Evolutionary conservation across 352 stramenopile species (phyloP).

Genomic region (Globisporangium megalacanthum): DNA sequence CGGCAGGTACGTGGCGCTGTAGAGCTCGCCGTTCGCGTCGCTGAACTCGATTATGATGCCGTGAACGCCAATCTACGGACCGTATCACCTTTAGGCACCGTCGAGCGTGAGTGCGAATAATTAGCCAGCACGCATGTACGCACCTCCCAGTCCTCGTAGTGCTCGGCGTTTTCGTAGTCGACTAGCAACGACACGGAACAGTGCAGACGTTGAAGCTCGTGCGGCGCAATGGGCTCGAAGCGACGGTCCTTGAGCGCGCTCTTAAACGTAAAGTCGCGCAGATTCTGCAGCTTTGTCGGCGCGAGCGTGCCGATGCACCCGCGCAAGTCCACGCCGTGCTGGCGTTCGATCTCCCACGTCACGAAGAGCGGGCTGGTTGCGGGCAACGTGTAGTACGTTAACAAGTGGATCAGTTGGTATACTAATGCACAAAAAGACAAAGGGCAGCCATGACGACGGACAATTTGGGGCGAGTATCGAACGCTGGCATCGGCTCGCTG

Average conservation of each 20-base stretch:
- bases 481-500: conserved; percentile 40
- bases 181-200: conserved; percentile 81
- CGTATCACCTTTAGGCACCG: background rate
- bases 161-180: conserved; percentile 66
- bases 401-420: too few relatives aligned
- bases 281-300: conserved; percentile 52
- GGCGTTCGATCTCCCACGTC: conserved; percentile 76
- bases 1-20: conserved; percentile 75
- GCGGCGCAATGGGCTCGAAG: conserved; percentile 66
- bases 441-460: conserved; percentile 15
- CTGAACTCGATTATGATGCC: conserved; percentile 81
- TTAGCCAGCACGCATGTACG: background rate
- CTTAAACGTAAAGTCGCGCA: conserved; percentile 82
- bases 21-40: conserved; percentile 38
- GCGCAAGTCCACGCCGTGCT: conserved; percentile 39
- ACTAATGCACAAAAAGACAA: background rate
- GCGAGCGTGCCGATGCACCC: conserved; percentile 78
- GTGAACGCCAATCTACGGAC: conserved; percentile 49
- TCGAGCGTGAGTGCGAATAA: too few relatives aligned
- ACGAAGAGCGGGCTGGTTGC: conserved; percentile 64
- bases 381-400: too few relatives aligned
- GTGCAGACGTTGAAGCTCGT: conserved; percentile 59
- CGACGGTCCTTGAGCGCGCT: conserved; percentile 70
- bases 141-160: conserved; percentile 83
- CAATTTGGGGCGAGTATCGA: conserved; percentile 57